Base-by-base conservation (phyloP, 768 basidiomycete species). In the Pleurotus ostreatus region DNA sequence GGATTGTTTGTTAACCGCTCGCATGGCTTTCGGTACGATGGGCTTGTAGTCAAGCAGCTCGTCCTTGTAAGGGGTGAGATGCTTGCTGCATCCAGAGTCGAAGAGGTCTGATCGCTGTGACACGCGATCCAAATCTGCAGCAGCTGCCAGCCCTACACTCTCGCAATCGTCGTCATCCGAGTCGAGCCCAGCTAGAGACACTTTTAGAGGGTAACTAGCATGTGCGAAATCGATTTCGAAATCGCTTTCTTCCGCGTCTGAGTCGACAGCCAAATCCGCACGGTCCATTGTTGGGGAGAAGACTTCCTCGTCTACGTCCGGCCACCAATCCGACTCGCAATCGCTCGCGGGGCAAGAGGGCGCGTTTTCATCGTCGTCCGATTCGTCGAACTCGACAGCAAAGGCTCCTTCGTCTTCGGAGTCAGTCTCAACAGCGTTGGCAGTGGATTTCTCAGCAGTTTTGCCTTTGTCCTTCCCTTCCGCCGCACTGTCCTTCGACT, bases 1-100 rank as follows among this genome's bases (percentile, higher is more conserved):
- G 11, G 45, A 46, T 4, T 59, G 57, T 44, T 64, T 67, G 43
- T 67, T 61, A 23, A 66, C 65, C 8, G 65, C 62, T 5, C 59
- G 59, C 39, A 68, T 62, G 7, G 58, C 49, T 41, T 59, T 59
- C 0, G 59, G 57, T 16, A 57, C 46, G 26, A 63, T 64, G 13
- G 57, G n/a, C 13, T 57, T n/a, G 52, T 62, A 65, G 49, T 63
- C 63, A 11, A 57, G 55, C 51, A 66, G 62, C n/a, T 55, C 20
- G 23, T 49, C 26, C 18, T 47, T 37, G 56, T 61, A 63, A 1
- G 62, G 63, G n/a, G 66, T 59, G 47, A 67, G 61, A 54, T 66
- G 64, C 13, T 56, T 23, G 0, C 60, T 65, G 46, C 60, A 46
- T 25, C 55, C 55, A 12, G 44, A 56, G 55, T 47, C 46, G 15